Conservation (phyloP, 2,329 filamentous ascomycete genomes). For the Sclerotinia borealis region DNA sequence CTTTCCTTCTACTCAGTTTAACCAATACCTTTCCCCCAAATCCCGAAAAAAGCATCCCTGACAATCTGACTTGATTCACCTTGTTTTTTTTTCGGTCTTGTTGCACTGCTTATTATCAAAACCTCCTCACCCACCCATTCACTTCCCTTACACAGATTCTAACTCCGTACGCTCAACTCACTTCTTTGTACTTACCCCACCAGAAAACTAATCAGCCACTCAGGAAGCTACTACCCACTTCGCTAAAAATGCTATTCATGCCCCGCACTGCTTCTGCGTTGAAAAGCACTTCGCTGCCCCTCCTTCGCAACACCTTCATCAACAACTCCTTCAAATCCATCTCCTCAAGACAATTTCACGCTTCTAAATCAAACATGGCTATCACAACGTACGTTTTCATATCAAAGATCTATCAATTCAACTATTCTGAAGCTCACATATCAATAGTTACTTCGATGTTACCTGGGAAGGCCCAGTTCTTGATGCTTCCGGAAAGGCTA, state of each 20-base stretch:
- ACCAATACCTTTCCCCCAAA: not conserved
- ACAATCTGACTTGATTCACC: not conserved
- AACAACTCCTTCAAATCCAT: constrained; percentile 13
- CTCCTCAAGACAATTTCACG: constrained; percentile 47
- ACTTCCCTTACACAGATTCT: not conserved
- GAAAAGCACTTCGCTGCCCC: constrained; percentile 14
- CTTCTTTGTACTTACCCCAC: not conserved
- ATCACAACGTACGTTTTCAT: constrained; percentile 57
- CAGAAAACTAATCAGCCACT: not conserved
- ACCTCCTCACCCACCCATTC: not conserved
- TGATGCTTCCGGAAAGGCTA: constrained; percentile 51
- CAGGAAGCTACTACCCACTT: not conserved
- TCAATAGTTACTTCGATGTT: constrained; percentile 62
- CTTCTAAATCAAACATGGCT: constrained; percentile 68
- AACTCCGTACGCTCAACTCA: constrained; percentile 5
- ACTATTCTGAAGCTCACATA: constrained; percentile 16
- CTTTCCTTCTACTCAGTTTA: not conserved
- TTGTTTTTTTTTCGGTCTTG: not conserved
- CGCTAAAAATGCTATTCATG: constrained; percentile 15
- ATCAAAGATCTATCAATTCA: no score
- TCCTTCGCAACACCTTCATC: constrained; percentile 14
- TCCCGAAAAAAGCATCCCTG: not conserved
- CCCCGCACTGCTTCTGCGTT: constrained; percentile 12
- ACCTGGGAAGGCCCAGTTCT: constrained; percentile 68
- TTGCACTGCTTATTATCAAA: no score